A percentile compares a stretch with the other conserved stretches of the same genome.
These are phyloP conservation scores for Hypoxylon perforatum DNA, from an alignment of 495 filamentous ascomycete species.

Conservation along the genomic window DNA sequence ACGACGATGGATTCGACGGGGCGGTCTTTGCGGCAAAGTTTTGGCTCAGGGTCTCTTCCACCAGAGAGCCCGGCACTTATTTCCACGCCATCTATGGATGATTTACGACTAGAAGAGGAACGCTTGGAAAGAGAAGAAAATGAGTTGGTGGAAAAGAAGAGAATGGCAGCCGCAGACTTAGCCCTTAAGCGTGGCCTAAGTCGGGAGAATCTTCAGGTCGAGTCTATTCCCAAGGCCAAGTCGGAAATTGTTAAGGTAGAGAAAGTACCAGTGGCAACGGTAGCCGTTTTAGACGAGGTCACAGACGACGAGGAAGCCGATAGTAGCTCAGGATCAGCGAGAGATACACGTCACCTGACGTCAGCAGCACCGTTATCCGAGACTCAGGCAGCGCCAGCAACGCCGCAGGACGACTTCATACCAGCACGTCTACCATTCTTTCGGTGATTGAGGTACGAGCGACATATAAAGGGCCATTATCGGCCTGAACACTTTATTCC, in stretches of 20 bases:
- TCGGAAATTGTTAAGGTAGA: slow-evolving; percentile 43
- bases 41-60: slow-evolving; percentile 47
- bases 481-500: not conserved
- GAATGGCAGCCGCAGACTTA: slow-evolving; percentile 76
- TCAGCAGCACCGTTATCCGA: not conserved
- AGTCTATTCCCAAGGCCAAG: slow-evolving; percentile 44
- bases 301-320: slow-evolving; percentile 36
- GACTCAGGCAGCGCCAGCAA: slow-evolving; percentile 8
- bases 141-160: slow-evolving; percentile 72
- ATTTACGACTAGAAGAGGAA: slow-evolving; percentile 83
- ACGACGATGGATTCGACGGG: slow-evolving; percentile 63
- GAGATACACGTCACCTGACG: slow-evolving; percentile 17
- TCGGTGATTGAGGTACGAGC: slow-evolving; percentile 15
- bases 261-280: slow-evolving; percentile 36
- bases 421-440: slow-evolving; percentile 47
- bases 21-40: slow-evolving; percentile 45
- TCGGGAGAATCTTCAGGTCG: slow-evolving; percentile 45
- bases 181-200: slow-evolving; percentile 76
- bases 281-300: slow-evolving; percentile 37
- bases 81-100: slow-evolving; percentile 69
- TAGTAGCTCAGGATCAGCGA: slow-evolving; percentile 4
- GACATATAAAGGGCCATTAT: not conserved
- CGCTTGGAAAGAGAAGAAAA: slow-evolving; percentile 74
- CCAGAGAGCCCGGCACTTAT: slow-evolving; percentile 49
- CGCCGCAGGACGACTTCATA: slow-evolving; percentile 38